These are phyloP conservation scores for Fusarium veterinarium DNA, from an alignment of 2,329 filamentous ascomycete species.

Conservation along the genomic window DNA sequence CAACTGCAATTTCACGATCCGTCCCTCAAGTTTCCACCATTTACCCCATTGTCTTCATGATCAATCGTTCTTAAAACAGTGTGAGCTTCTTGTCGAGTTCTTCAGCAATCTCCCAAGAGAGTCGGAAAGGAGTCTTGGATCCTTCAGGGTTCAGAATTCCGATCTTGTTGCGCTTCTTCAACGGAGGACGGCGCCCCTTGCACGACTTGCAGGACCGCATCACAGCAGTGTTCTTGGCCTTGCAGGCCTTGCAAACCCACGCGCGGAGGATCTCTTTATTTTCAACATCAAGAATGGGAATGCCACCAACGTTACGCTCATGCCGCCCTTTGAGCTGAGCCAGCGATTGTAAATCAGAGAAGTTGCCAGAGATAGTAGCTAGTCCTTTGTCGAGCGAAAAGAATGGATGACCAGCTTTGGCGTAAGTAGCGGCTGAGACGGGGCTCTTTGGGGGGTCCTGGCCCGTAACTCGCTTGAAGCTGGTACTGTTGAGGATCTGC, in stretches of 20 bases:
- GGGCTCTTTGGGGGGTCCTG: neutral
- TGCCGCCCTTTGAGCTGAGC: neutral
- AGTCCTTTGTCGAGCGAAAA: neutral
- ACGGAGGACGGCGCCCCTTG: neutral
- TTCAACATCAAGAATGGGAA: neutral
- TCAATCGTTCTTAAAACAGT: neutral
- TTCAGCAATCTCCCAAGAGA: neutral
- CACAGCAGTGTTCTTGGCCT: neutral
- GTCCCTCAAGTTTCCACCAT: neutral
- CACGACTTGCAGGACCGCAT: neutral
- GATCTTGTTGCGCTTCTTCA: neutral
- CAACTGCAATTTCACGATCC: too few relatives aligned
- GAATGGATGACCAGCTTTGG: neutral
- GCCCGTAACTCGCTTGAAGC: neutral
- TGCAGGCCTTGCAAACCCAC: neutral
- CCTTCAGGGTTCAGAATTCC: neutral
- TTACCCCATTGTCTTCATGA: neutral
- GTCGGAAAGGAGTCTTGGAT: neutral
- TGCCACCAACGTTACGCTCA: neutral
- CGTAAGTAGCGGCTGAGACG: neutral
- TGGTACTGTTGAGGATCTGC: conserved; percentile 5
- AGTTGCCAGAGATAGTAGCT: neutral
- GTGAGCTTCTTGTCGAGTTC: neutral
- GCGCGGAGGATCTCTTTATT: neutral
- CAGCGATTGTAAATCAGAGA: neutral